phyloP scores from a whole-genome alignment of 805 yeast genomes.

The Crinitomyces ghanaensis region DNA sequence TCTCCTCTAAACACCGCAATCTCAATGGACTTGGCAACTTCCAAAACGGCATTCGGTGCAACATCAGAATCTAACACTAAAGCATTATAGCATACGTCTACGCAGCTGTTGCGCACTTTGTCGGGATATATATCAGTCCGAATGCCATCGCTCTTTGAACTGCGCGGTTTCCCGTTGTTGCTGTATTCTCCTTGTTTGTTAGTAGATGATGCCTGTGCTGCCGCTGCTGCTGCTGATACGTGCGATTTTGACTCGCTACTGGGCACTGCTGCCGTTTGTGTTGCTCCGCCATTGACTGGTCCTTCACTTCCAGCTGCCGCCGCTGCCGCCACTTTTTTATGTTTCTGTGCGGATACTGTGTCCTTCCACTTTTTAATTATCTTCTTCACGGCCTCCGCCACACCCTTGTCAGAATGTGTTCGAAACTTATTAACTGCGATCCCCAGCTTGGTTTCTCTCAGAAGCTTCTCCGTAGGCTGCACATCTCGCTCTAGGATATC shows the following conservation, averaged over 20 bases:
- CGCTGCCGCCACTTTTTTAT: slow-evolving; percentile 13
- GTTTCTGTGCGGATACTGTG: slow-evolving; percentile 45
- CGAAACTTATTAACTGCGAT: slow-evolving; percentile 88
- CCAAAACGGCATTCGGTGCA: slow-evolving; percentile 48
- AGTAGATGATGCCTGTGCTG: slow-evolving; percentile 13
- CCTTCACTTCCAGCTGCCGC: slow-evolving; percentile 1
- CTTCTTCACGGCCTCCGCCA: slow-evolving; percentile 61
- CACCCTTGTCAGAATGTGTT: slow-evolving; percentile 47
- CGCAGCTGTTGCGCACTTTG: slow-evolving; percentile 71
- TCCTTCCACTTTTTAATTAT: slow-evolving; percentile 89
- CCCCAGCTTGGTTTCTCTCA: slow-evolving; percentile 92
- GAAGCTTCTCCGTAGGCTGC: slow-evolving; percentile 70
- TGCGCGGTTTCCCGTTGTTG: slow-evolving; percentile 48
- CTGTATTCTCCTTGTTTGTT: slow-evolving; percentile 38
- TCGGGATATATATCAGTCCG: slow-evolving; percentile 59
- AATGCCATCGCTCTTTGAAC: slow-evolving; percentile 71
- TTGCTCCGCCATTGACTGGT: slow-evolving; percentile 8
- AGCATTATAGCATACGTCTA: slow-evolving; percentile 78
- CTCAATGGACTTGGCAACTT: slow-evolving; percentile 63
- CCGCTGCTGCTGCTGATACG: slow-evolving; percentile 3
- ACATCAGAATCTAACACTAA: slow-evolving; percentile 67
- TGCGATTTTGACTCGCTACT: slow-evolving; percentile 6
- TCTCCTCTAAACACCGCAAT: slow-evolving; percentile 52
- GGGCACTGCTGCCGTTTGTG: slow-evolving; percentile 14
- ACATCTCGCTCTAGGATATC: slow-evolving; percentile 57